Base-by-base conservation (phyloP, 352 stramenopile species). In the Phytophthora multivora region DNA sequence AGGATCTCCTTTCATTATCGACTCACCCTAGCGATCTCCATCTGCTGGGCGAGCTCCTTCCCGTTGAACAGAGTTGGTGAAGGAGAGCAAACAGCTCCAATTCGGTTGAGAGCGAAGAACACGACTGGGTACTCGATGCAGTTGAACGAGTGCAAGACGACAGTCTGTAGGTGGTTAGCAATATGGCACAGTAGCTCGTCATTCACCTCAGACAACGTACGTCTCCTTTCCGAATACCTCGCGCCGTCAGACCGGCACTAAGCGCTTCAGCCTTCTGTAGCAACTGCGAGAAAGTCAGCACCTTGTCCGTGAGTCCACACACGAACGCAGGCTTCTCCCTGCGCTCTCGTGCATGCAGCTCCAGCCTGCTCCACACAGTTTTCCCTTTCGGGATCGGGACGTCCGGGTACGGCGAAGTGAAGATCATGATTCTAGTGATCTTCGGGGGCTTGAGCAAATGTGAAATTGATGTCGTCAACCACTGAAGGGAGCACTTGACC, bases 291-390 rank as follows among this genome's bases (percentile, higher is more conserved):
- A 40, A 40, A 40, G 35, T 40, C 35, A 40, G 3, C n/a, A 40
- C 35, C n/a, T 40, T 40, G 35, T 40, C 13, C n/a, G 35, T 19
- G 15, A 40, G 19, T 6, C 35, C 35, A 6, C 35, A 40, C 13
- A 40, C 35, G 35, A 40, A 40, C 5, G 35, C 12, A 40, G 35
- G 35, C n/a, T 40, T 40, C 4, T 18, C 35, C 6, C 63, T 56
- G 9, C 42, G 65, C 35, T 19, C 13, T 13, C 25, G 23, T 10
- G 68, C 74, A 19, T 78, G 60, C 38, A 65, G 18, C 19, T 40
- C 15, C 35, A 40, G 12, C 35, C 19, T 40, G 35, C 8, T 40
- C 35, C 35, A 40, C 13, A 40, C 35, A 40, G 13, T 40, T 18
- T 40, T 40, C 35, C 35, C 35, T 40, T 40, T 18, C 35, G 13